Conservation (phyloP, 2,329 filamentous ascomycete genomes). For the Cercospora janseana region DNA sequence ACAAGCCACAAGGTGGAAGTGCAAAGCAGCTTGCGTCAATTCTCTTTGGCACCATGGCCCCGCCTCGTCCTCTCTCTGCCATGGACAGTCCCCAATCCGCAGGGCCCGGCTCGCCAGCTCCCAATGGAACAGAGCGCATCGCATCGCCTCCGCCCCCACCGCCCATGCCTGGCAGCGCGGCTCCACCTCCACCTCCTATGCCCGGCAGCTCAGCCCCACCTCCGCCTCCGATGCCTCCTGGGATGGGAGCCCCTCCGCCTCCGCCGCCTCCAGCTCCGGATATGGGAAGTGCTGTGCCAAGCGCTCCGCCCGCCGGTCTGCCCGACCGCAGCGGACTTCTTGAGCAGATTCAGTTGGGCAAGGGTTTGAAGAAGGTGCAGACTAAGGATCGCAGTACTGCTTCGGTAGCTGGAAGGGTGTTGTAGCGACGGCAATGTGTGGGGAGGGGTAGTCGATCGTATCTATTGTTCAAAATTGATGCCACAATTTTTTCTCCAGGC, state of each 20-base stretch:
- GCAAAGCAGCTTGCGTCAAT: conserved; percentile 93
- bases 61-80: conserved; percentile 81
- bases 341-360: conserved; percentile 79
- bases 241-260: conserved; percentile 49
- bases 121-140: conserved; percentile 30
- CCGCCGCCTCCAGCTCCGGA: conserved; percentile 44
- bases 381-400: conserved; percentile 83
- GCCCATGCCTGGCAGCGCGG: conserved; percentile 45
- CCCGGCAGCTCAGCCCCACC: conserved; percentile 50
- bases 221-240: conserved; percentile 39
- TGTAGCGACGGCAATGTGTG: conserved; percentile 25
- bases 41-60: conserved; percentile 94
- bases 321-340: conserved; percentile 61
- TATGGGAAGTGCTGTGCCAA: conserved; percentile 25
- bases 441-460: conserved; percentile 1
- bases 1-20: conserved; percentile 69
- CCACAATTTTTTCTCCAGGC: too few relatives aligned
- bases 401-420: conserved; percentile 71
- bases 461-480: conserved; percentile 9
- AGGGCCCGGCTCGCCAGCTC: conserved; percentile 41
- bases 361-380: conserved; percentile 75
- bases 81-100: conserved; percentile 58
- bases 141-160: conserved; percentile 47
- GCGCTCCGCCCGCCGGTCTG: conserved; percentile 41
- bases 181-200: conserved; percentile 44